Evolutionary conservation across 495 filamentous ascomycete species (phyloP).

Genomic region (Talaromyces adpressus): DNA sequence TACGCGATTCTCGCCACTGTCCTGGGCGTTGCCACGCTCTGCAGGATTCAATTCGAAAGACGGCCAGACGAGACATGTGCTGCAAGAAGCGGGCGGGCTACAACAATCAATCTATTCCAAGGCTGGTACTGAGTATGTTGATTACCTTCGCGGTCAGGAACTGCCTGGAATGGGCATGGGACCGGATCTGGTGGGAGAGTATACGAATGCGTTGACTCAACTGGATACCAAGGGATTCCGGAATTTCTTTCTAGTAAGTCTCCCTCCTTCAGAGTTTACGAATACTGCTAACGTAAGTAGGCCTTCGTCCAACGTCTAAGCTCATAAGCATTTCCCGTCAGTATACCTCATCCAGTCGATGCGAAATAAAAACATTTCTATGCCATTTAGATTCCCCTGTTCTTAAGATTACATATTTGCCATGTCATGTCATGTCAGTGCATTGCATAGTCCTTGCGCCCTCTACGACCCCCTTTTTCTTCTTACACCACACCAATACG

Average conservation of each 20-base stretch:
- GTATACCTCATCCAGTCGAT: neutral
- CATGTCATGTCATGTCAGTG: neutral
- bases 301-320: conserved; percentile 44
- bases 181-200: conserved; percentile 45
- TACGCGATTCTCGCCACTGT: conserved; percentile 74
- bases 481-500: neutral
- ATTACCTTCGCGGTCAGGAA: conserved; percentile 47
- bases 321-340: no score
- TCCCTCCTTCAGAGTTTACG: neutral
- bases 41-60: conserved; percentile 74
- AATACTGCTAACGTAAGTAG: conserved; percentile 17
- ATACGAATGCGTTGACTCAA: conserved; percentile 44
- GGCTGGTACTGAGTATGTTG: conserved; percentile 58
- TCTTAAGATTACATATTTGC: neutral
- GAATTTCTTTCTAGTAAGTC: conserved; percentile 45
- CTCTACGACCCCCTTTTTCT: neutral
- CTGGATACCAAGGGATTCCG: conserved; percentile 47
- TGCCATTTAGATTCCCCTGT: conserved; percentile 3
- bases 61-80: conserved; percentile 74
- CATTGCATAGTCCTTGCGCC: neutral
- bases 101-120: conserved; percentile 86
- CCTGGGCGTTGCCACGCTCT: conserved; percentile 76
- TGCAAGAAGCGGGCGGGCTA: conserved; percentile 74
- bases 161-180: conserved; percentile 49
- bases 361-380: neutral